Evolutionary conservation across 2,329 filamentous ascomycete species (phyloP).

Genomic region (Fusarium sterilihyphosum): DNA sequence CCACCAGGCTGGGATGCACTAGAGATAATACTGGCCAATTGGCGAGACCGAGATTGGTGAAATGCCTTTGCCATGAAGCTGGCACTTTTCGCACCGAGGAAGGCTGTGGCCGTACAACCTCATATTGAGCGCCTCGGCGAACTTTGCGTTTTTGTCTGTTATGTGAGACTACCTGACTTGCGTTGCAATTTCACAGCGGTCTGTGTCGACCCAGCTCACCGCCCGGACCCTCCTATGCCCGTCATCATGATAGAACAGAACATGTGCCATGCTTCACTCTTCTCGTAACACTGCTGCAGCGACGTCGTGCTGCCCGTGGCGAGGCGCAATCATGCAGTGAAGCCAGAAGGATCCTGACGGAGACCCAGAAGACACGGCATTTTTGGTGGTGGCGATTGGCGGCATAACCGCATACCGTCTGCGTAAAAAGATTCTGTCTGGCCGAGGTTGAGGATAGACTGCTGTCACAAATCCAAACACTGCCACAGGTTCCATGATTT

Average conservation of each 20-base stretch:
- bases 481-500: constrained; percentile 25
- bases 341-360: constrained; percentile 6
- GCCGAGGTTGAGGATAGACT: constrained; percentile 11
- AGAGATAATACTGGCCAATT: constrained; percentile 25
- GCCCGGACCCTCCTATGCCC: neutral
- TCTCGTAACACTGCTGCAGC: neutral
- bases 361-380: neutral
- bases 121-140: constrained; percentile 21
- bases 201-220: constrained; percentile 21
- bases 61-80: constrained; percentile 19
- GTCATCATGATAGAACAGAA: neutral
- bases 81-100: constrained; percentile 7
- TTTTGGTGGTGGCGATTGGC: constrained; percentile 18
- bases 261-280: neutral
- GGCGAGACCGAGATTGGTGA: constrained; percentile 19
- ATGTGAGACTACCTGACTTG: constrained; percentile 14
- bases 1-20: constrained; percentile 35
- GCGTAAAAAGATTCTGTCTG: neutral
- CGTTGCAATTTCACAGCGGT: constrained; percentile 21
- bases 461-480: constrained; percentile 17
- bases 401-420: constrained; percentile 2
- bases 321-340: constrained; percentile 11
- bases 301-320: constrained; percentile 10
- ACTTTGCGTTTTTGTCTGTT: constrained; percentile 20
- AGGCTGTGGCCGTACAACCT: constrained; percentile 17